Percentiles rank a stretch among this genome's conserved stretches.
Evolutionary conservation across 2,329 filamentous ascomycete genomes (phyloP).

Genomic region (Lasiodiplodia gonubiensis): DNA sequence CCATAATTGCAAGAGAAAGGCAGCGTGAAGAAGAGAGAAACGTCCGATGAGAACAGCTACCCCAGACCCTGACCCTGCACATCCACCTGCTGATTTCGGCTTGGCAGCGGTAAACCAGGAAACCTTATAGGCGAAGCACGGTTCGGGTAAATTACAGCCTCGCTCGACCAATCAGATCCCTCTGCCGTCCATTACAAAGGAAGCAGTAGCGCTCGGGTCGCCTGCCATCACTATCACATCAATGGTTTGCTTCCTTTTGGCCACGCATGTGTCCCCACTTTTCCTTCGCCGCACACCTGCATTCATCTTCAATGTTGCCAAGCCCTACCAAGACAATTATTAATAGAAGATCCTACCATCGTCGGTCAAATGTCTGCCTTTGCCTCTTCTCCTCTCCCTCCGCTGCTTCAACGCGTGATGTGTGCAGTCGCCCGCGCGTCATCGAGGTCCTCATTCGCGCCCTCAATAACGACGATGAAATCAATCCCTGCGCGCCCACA

Average conservation of each 20-base stretch:
- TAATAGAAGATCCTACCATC: conserved; percentile 2
- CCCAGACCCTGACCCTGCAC: not conserved
- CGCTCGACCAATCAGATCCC: not conserved
- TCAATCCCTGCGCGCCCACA: not conserved
- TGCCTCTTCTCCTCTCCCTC: not conserved
- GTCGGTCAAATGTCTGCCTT: not conserved
- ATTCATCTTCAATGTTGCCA: not conserved
- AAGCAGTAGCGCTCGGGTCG: not conserved
- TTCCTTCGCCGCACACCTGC: conserved; percentile 9
- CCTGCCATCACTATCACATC: conserved; percentile 18
- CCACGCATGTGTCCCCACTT: conserved; percentile 14
- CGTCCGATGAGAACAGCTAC: not conserved
- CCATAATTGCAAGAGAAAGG: not conserved
- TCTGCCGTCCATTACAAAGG: not conserved
- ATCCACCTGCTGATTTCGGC: conserved; percentile 14
- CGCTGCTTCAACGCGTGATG: not conserved
- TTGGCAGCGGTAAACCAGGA: conserved; percentile 7
- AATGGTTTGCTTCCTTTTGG: not conserved
- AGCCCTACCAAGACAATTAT: not conserved
- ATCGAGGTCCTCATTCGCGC: not conserved
- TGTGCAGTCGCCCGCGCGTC: not conserved
- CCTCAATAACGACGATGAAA: not conserved
- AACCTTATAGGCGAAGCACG: conserved; percentile 20
- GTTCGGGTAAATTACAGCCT: not conserved
- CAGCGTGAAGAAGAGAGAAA: not conserved